A percentile compares a stretch with the other conserved stretches of the same genome.
phyloP scores from a whole-genome alignment of 352 stramenopile genomes.

The Phytopythium helicoides region DNA sequence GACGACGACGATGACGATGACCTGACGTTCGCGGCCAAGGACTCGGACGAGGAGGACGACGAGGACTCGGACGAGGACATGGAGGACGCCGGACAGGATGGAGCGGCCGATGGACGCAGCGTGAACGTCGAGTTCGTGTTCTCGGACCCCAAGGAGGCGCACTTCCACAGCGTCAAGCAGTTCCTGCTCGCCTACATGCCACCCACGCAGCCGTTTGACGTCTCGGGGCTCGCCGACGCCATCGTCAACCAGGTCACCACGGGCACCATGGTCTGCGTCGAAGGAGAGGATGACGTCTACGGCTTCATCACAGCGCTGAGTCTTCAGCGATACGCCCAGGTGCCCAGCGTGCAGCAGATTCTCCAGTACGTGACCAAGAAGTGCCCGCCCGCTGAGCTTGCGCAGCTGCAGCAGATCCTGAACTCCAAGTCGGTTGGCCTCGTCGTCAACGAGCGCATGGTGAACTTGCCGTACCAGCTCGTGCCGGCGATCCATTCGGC shows the following conservation, averaged over 20 bases:
- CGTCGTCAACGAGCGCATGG: conserved; percentile 82
- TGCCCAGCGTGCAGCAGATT: conserved; percentile 69
- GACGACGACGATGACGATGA: conserved; percentile 55
- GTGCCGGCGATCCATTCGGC: conserved; percentile 76
- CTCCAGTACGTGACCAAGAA: conserved; percentile 78
- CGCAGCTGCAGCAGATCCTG: conserved; percentile 63
- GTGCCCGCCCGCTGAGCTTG: conserved; percentile 42
- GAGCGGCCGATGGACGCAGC: conserved; percentile 15
- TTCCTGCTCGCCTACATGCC: conserved; percentile 74
- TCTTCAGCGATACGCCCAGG: conserved; percentile 44
- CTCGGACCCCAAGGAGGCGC: conserved; percentile 67
- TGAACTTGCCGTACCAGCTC: conserved; percentile 86
- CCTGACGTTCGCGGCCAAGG: conserved; percentile 50
- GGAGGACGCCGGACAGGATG: conserved; percentile 48
- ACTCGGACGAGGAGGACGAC: conserved; percentile 22
- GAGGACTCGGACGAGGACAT: conserved; percentile 60
- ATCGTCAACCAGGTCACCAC: conserved; percentile 71
- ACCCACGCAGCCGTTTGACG: conserved; percentile 72
- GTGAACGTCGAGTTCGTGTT: conserved; percentile 87
- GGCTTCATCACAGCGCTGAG: conserved; percentile 85
- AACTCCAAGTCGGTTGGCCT: conserved; percentile 57
- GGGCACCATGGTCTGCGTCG: conserved; percentile 80
- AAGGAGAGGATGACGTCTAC: conserved; percentile 80
- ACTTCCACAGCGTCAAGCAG: conserved; percentile 89
- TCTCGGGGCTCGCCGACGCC: conserved; percentile 74